Percentiles rank a stretch among this genome's conserved stretches.
Conservation (phyloP, 148 eudicot genomes). For the Chenopodium album region DNA sequence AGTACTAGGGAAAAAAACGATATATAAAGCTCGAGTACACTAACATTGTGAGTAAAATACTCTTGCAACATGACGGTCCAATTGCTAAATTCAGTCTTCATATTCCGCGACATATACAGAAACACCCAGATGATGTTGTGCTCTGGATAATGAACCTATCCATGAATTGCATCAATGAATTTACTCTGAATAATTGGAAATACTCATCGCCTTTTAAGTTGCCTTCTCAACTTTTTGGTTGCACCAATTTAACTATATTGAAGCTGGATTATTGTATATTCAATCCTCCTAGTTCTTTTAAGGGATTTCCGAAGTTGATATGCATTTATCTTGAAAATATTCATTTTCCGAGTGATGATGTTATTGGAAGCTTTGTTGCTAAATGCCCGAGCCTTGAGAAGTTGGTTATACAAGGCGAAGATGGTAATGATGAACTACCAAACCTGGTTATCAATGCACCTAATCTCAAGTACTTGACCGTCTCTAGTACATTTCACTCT, state of each 20-base stretch:
- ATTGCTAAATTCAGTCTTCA: neutral
- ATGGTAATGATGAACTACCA: neutral
- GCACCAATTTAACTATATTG: neutral
- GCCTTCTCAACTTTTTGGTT: neutral
- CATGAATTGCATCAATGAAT: neutral
- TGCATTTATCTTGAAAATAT: neutral
- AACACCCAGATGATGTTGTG: neutral
- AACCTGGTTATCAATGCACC: neutral
- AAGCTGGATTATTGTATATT: neutral
- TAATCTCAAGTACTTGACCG: neutral
- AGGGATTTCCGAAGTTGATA: neutral
- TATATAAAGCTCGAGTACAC: too few species aligned
- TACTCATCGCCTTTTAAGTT: neutral
- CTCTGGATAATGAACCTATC: neutral
- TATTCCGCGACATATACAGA: neutral
- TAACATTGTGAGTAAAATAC: neutral
- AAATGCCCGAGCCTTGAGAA: neutral
- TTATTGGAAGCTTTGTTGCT: neutral
- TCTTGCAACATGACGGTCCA: slow-evolving; percentile 3
- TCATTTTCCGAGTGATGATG: neutral
- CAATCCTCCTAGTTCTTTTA: neutral
- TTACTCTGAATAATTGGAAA: neutral
- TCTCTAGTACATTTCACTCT: neutral
- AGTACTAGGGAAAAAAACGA: neutral
- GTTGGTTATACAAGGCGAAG: neutral